These are phyloP conservation scores for Claviceps paspali DNA, from an alignment of 2,329 filamentous ascomycete genomes.

Conservation along the genomic window DNA sequence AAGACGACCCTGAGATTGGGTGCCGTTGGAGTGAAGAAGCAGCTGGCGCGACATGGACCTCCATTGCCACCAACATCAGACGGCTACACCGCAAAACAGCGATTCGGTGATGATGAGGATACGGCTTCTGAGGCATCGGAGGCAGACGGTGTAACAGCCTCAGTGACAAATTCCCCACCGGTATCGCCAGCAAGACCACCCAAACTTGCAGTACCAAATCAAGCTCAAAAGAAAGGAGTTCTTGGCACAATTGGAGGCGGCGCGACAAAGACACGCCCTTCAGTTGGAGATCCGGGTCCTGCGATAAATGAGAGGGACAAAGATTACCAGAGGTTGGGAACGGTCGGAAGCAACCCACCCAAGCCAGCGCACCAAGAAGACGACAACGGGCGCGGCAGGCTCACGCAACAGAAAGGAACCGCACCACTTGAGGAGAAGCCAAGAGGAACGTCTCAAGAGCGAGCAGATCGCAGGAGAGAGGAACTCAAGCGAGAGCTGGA, in stretches of 20 bases:
- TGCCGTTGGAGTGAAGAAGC: slow-evolving; percentile 19
- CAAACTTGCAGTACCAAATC: slow-evolving; percentile 6
- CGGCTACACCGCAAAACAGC: slow-evolving; percentile 2
- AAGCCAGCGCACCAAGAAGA: slow-evolving; percentile 9
- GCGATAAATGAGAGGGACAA: background rate
- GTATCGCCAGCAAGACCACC: slow-evolving; percentile 12
- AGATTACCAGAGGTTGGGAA: slow-evolving; percentile 15
- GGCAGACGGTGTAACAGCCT: slow-evolving; percentile 15
- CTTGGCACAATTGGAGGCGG: slow-evolving; percentile 27
- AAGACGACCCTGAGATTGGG: slow-evolving; percentile 17
- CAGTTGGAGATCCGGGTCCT: slow-evolving; percentile 1
- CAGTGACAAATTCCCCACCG: slow-evolving; percentile 10
- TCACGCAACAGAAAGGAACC: slow-evolving; percentile 9
- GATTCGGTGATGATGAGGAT: slow-evolving; percentile 18
- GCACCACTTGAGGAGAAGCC: slow-evolving; percentile 14
- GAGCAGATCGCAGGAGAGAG: slow-evolving; percentile 33
- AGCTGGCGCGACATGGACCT: slow-evolving; percentile 12
- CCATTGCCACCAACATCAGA: slow-evolving; percentile 7
- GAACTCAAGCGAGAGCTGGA: slow-evolving; percentile 36
- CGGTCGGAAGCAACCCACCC: slow-evolving; percentile 15
- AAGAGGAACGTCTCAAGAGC: slow-evolving; percentile 28
- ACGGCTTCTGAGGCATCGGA: slow-evolving; percentile 29
- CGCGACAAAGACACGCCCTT: slow-evolving; percentile 9
- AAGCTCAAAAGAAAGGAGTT: slow-evolving; percentile 13
- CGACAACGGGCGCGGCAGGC: slow-evolving; percentile 11